Percentiles rank a stretch among this genome's conserved stretches.
Conservation (phyloP, 2,329 filamentous ascomycete genomes). For the Catunica adiposa region DNA sequence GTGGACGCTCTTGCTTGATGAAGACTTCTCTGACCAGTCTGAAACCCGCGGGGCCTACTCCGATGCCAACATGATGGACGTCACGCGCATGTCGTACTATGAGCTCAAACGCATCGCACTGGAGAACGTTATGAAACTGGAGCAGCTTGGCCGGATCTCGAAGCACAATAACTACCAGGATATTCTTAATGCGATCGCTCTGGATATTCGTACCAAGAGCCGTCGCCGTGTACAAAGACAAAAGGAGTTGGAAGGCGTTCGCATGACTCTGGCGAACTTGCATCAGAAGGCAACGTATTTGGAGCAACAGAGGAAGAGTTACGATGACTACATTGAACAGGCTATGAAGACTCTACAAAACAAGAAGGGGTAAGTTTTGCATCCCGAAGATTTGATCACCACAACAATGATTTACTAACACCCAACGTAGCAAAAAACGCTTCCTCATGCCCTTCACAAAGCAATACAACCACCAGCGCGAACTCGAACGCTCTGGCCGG, state of each 20-base stretch:
- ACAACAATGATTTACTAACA: constrained; percentile 12
- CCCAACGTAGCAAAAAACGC: constrained; percentile 53
- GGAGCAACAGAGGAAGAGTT: constrained; percentile 88
- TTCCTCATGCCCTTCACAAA: constrained; percentile 95
- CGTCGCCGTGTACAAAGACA: constrained; percentile 80
- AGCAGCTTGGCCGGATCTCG: constrained; percentile 77
- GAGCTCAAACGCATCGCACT: constrained; percentile 85
- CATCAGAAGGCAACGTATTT: constrained; percentile 81
- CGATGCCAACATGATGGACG: constrained; percentile 74
- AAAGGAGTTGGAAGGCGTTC: constrained; percentile 72
- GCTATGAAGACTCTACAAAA: constrained; percentile 94
- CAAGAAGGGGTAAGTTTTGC: constrained; percentile 62
- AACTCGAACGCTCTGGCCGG: constrained; percentile 79
- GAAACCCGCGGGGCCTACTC: constrained; percentile 70
- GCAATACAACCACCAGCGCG: constrained; percentile 95
- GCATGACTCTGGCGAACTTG: constrained; percentile 56
- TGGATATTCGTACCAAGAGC: constrained; percentile 95
- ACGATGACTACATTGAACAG: constrained; percentile 98
- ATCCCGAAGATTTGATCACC: background rate
- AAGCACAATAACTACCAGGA: constrained; percentile 89
- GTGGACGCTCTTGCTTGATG: constrained; percentile 65
- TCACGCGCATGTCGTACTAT: constrained; percentile 75
- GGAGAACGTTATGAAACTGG: constrained; percentile 82
- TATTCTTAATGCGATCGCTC: constrained; percentile 88
- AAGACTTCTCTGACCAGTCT: constrained; percentile 50